phyloP scores from a whole-genome alignment of 257 asterid genomes.

The Apocynum venetum region DNA sequence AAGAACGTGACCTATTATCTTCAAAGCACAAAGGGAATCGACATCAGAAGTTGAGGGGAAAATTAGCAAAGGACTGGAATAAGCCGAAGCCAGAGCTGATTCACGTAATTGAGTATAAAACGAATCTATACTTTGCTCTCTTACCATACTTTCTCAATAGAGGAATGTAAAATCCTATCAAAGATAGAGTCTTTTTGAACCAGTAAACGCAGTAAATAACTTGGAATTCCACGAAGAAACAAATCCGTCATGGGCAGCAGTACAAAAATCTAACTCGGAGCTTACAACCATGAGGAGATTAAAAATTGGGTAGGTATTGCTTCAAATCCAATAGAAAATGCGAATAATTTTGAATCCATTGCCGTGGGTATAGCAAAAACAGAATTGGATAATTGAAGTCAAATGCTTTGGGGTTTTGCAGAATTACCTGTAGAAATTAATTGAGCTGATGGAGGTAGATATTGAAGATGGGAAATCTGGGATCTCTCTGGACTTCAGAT shows the following conservation, averaged over 20 bases:
- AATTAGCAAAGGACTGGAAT: slow-evolving; percentile 64
- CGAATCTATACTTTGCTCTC: slow-evolving; percentile 70
- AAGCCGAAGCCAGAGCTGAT: slow-evolving; percentile 67
- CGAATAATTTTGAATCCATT: background rate
- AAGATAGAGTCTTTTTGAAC: slow-evolving; percentile 16
- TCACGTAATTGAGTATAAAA: slow-evolving; percentile 59
- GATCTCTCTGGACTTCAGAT: slow-evolving; percentile 8
- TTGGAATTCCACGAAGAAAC: slow-evolving; percentile 21
- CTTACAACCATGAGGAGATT: slow-evolving; percentile 3
- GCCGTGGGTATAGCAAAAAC: background rate
- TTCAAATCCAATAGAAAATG: background rate
- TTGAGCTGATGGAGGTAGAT: slow-evolving; percentile 24
- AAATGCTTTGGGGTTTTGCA: slow-evolving; percentile 23
- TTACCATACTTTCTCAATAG: slow-evolving; percentile 51
- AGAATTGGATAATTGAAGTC: slow-evolving; percentile 7
- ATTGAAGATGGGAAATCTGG: background rate
- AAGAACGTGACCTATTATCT: slow-evolving; percentile 75
- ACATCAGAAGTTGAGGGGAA: slow-evolving; percentile 96
- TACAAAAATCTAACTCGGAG: slow-evolving; percentile 12
- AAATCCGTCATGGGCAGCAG: slow-evolving; percentile 16
- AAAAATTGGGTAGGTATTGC: background rate
- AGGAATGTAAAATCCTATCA: slow-evolving; percentile 11
- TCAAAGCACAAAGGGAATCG: slow-evolving; percentile 86
- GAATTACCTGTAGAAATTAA: slow-evolving; percentile 16
- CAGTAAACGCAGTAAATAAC: background rate